Conservation (phyloP, 2,329 filamentous ascomycete species). For the Calonectria pauciramosa region DNA sequence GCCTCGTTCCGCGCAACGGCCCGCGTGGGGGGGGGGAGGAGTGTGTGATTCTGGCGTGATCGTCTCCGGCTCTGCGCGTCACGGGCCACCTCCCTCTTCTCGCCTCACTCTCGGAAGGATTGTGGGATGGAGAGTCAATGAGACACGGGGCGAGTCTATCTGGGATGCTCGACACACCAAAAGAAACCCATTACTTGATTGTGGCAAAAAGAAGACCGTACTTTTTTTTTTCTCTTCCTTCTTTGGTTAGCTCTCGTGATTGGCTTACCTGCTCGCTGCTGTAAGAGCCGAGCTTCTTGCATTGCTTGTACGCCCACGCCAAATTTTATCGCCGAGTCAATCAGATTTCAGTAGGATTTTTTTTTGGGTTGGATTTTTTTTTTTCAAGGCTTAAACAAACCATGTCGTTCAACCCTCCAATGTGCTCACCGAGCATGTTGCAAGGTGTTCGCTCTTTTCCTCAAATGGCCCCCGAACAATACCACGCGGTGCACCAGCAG, state of each 20-base stretch:
- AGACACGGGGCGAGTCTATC: neutral
- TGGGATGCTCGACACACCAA: neutral
- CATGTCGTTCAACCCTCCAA: neutral
- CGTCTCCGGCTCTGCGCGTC: neutral
- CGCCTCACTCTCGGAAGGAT: neutral
- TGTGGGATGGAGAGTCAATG: neutral
- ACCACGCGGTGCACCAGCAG: neutral
- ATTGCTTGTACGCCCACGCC: neutral
- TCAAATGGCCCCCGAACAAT: neutral
- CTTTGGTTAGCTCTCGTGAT: neutral
- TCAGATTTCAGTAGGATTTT: neutral
- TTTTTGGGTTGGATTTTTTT: neutral
- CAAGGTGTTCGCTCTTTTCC: neutral
- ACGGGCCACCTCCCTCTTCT: neutral
- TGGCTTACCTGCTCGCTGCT: neutral
- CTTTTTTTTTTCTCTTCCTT: neutral
- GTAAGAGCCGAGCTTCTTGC: neutral
- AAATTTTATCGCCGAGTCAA: neutral
- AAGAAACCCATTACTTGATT: too few species aligned
- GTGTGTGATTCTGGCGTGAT: constrained; percentile 5
- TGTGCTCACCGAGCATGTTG: neutral
- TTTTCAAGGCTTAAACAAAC: neutral
- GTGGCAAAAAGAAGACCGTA: neutral
- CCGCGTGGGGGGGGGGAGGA: neutral
- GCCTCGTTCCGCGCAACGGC: neutral